Percentiles rank a stretch among this genome's conserved stretches.
phyloP scores from a whole-genome alignment of 352 stramenopile species.

The Phytopythium aichiense region DNA sequence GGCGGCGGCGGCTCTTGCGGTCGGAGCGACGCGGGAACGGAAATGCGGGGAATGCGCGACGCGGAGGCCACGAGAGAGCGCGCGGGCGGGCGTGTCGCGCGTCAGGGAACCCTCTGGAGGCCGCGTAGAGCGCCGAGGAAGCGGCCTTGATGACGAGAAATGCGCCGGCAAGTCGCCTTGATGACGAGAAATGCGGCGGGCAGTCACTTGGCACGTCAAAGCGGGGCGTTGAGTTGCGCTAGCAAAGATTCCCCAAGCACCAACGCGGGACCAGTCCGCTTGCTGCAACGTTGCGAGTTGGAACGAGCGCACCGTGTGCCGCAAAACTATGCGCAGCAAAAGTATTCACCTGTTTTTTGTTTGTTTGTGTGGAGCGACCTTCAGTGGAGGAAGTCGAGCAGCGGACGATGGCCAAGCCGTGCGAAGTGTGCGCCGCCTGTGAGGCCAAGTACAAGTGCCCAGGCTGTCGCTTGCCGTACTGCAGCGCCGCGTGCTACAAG shows the following conservation, averaged over 20 bases:
- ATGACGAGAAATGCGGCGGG: background rate
- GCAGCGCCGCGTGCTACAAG: constrained; percentile 76
- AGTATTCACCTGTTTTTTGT: too few relatives aligned
- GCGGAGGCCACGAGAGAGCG: background rate
- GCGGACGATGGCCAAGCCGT: constrained; percentile 41
- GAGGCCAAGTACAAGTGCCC: constrained; percentile 87
- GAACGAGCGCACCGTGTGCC: too few relatives aligned
- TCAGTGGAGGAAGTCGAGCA: constrained; percentile 1
- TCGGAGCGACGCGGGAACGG: too few relatives aligned
- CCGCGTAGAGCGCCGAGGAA: background rate
- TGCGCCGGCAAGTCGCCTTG: background rate
- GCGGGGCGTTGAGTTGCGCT: background rate
- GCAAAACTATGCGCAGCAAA: too few relatives aligned
- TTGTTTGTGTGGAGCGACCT: too few relatives aligned
- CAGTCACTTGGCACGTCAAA: background rate
- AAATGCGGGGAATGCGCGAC: background rate
- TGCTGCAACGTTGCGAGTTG: background rate
- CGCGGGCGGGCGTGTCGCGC: background rate
- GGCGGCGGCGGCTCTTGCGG: background rate
- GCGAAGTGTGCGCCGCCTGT: constrained; percentile 39
- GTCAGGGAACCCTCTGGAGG: background rate
- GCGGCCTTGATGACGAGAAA: background rate
- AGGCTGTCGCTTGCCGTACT: constrained; percentile 64
- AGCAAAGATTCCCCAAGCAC: constrained; percentile 1
- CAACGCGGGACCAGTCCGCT: background rate